Evolutionary conservation across 2,329 filamentous ascomycete species (phyloP).

Genomic region (Colletotrichum truncatum): DNA sequence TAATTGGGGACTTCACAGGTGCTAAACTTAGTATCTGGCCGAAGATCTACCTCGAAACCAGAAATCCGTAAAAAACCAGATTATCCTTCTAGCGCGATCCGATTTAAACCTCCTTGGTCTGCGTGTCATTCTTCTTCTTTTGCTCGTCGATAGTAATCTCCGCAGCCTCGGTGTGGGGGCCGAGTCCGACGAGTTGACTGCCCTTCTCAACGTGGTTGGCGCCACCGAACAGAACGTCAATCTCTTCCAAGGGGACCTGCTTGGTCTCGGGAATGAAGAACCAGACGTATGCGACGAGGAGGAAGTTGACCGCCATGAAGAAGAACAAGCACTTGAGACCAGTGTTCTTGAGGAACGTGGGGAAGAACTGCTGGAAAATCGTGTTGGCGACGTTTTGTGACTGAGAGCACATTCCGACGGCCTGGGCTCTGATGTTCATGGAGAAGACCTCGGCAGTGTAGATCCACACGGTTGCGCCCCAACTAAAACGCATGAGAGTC

Average conservation of each 20-base stretch:
- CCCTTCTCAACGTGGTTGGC: constrained; percentile 64
- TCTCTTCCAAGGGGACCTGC: constrained; percentile 60
- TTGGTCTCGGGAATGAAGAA: constrained; percentile 63
- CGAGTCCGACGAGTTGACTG: constrained; percentile 49
- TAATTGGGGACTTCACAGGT: too few relatives aligned
- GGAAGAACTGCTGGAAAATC: constrained; percentile 76
- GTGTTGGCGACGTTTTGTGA: constrained; percentile 72
- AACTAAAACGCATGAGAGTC: background rate
- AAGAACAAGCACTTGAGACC: constrained; percentile 52
- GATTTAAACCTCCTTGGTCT: constrained; percentile 15
- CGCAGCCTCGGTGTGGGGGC: background rate
- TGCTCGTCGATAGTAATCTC: background rate
- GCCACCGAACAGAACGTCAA: constrained; percentile 63
- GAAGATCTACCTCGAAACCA: background rate
- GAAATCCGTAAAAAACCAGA: background rate
- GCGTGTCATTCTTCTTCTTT: background rate
- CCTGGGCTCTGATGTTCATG: constrained; percentile 76
- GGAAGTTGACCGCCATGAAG: constrained; percentile 51
- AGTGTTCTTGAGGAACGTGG: constrained; percentile 67
- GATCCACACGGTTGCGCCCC: constrained; percentile 71
- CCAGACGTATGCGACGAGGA: constrained; percentile 56
- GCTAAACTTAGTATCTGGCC: background rate
- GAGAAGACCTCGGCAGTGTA: constrained; percentile 76
- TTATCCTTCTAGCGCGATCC: background rate
- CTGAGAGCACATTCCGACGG: constrained; percentile 71